Base-by-base conservation (phyloP, 306 rosid genomes). In the Styphnolobium japonicum region DNA sequence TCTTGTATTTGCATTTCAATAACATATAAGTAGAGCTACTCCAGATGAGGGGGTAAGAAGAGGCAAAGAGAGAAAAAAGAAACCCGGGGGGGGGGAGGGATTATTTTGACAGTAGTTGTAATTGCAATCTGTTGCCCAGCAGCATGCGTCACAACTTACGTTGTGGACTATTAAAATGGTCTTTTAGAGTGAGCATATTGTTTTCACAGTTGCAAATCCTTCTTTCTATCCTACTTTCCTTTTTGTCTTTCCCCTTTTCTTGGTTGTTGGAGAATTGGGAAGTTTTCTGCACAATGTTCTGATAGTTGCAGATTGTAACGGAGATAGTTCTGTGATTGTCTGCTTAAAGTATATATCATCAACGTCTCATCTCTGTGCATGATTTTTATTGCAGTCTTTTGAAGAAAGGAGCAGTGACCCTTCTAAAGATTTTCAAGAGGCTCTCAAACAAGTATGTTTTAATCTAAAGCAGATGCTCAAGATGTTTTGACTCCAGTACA, bases 321-420 rank as follows among this genome's bases (percentile, higher is more conserved):
- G 77, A 83, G 67, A 31, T 73, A 37, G 40, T 37, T 79, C 2
- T 42, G 23, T 49, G 70, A 15, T 48, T 53, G 67, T 81, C 49
- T 56, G 16, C 52, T 56, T 64, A 48, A 49, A 39, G 51, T 27
- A 48, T 40, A 60, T 29, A 10, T 75, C 27, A 55, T 57, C 12
- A 19, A 63, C 42, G 31, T 62, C 81, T 82, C 43, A 84, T 62
- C 27, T 56, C 55, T 27, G 3, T 63, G 64, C 21, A 45, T 78
- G 68, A 16, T 27, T 40, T 77, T 82, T 66, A 43, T 55, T 49
- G 72, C 88, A 90, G 93, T 81, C 75, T 85, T 90, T 85, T 63
- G 81, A 87, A 79, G 90, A 88, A 76, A 82, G 89, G 78, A 84
- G 91, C 72, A 72, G 79, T 70, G 86, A 90, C 85, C 85, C 94